Base-by-base conservation (phyloP, 148 eudicot genomes). In the Simmondsia chinensis region DNA sequence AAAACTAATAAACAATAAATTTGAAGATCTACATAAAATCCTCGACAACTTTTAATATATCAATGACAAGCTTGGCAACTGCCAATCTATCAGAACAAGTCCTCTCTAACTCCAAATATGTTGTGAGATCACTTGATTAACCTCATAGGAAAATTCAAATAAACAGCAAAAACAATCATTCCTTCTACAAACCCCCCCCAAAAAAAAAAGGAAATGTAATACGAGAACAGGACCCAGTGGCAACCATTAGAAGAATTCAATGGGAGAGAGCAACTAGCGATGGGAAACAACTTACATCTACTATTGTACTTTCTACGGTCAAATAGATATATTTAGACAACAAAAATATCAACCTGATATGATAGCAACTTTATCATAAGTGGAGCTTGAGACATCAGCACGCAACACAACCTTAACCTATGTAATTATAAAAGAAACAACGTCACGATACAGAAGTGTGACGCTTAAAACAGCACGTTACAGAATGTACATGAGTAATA, bases 321-420 rank as follows among this genome's bases (percentile, higher is more conserved):
- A n/a, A n/a, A n/a, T n/a, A n/a, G n/a, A n/a, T n/a, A n/a, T n/a
- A n/a, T n/a, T n/a, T n/a, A n/a, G n/a, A n/a, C n/a, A n/a, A n/a
- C n/a, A n/a, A n/a, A n/a, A n/a, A n/a, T n/a, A n/a, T n/a, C 38
- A 19, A 89, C 97, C 97, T 78, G 97, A 89, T 64, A 89, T 76
- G 15, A 89, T 80, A 17, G 93, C 82, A 43, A 89, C 97, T 65
- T 85, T 76, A 64, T 81, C 83, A 35, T 84, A 71, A 2, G 76
- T 76, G 17, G 64, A 56, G 36, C 79, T 54, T 44, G 83, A 62
- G 46, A 85, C 82, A 74, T 89, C 97, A 70, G 97, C 94, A 40
- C 95, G 88, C 46, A 89, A 53, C 30, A 89, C 95, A 69, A 89
- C 97, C 77, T 89, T 89, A 13, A 85, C 87, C 97, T 88, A 31